phyloP scores from a whole-genome alignment of 441 rosid genomes.

The Gossypium gossypioides region DNA sequence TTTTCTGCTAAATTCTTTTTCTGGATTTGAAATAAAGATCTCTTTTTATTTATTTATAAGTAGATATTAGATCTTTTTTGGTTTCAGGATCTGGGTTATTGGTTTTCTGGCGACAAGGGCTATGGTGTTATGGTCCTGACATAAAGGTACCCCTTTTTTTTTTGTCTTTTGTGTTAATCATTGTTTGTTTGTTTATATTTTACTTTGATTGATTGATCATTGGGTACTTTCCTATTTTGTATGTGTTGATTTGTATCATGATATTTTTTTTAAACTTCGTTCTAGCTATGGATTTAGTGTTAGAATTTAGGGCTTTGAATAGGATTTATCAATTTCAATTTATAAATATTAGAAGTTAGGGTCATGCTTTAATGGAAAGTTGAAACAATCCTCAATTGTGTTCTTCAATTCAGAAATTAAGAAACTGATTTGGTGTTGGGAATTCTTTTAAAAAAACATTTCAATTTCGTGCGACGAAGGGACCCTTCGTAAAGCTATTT shows the following conservation, averaged over 20 bases:
- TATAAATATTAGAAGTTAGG: not conserved
- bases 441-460: not conserved
- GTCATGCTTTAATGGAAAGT: not conserved
- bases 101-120: constrained; percentile 2
- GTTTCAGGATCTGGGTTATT: constrained; percentile 14
- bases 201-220: constrained; percentile 5
- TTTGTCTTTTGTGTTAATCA: not conserved
- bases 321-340: not conserved
- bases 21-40: constrained; percentile 6
- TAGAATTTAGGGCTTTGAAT: not conserved
- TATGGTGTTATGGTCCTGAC: not conserved
- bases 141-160: constrained; percentile 11
- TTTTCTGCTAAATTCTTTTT: not conserved
- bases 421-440: not conserved
- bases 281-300: not conserved
- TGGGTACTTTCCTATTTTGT: not conserved
- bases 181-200: not conserved
- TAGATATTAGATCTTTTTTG: constrained; percentile 8
- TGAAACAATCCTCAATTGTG: not conserved
- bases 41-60: not conserved
- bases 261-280: not conserved
- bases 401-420: not conserved
- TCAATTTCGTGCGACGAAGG: no score
- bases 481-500: no score
- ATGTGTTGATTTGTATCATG: not conserved